Evolutionary conservation across 2,329 filamentous ascomycete species (phyloP), one percentile per base, ranked within the genome.

Genomic region (Exophiala oligosperma): DNA sequence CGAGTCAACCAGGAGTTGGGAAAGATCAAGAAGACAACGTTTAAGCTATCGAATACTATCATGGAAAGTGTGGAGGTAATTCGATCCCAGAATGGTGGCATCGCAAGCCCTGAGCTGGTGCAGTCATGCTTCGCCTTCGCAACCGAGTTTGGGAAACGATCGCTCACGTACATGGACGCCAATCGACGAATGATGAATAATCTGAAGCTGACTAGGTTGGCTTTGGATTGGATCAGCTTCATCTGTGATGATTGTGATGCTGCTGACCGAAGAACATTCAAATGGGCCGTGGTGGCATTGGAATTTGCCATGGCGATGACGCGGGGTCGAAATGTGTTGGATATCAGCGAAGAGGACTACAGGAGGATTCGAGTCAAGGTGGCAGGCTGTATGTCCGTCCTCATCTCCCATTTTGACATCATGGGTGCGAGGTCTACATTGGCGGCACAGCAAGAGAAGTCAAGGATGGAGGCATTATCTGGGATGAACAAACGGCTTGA

Each of bases 251-350:
- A 99, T 73, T 99, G 94, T 73, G 84, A 95, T 66, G 90, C 94
- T 8, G 91, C 91, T 3, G 94, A 99, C 73, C 85, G 93, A 66
- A 95, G 93, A 76, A 97, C 94, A 0, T 99, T 99, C 77, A 88
- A 92, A 64, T 99, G 94, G 94, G 92, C 94, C 6, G 95, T 99
- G 32, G 84, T 92, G 52, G 94, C 94, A 8, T 82, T 99, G 11
- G 94, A 99, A 71, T 96, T 97, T 71, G 91, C 92, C 53, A 97
- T 97, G 92, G 86, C 89, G 65, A 97, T 97, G 88, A 99, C 94
- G 0, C 85, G 91, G 52, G 94, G 94, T 9, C 88, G 92, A 59
- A 92, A 96, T 68, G 95, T 99, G 49, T 77, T 99, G n/a, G 90
- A 88, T 0, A 86, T 99, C 59, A 91, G 88, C 41, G 91, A 96